These are phyloP conservation scores for Sherardia arvensis DNA, from an alignment of 257 asterid genomes.

Conservation along the genomic window DNA sequence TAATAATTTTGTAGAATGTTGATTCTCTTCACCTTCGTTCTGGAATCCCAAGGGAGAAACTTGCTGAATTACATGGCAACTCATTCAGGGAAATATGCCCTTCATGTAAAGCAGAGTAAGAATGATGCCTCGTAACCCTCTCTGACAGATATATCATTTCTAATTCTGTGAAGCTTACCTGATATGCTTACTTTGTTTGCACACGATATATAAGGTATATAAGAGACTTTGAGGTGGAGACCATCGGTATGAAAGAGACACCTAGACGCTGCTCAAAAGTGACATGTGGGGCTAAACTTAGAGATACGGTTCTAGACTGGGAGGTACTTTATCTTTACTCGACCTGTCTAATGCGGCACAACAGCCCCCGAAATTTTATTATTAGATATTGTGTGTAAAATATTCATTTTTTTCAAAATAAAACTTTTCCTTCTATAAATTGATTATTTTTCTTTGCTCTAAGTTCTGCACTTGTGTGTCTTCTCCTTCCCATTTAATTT, in stretches of 20 bases:
- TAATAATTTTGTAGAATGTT: constrained; percentile 40
- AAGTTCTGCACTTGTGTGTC: no score
- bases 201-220: constrained; percentile 38
- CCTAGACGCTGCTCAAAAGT: constrained; percentile 60
- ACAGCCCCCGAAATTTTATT: no score
- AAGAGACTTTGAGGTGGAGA: constrained; percentile 92
- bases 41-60: constrained; percentile 83
- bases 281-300: constrained; percentile 67
- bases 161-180: background rate
- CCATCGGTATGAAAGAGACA: constrained; percentile 87
- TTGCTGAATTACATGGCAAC: constrained; percentile 86
- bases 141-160: background rate
- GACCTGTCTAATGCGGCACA: no score
- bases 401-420: no score
- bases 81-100: constrained; percentile 84
- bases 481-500: no score
- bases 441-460: no score
- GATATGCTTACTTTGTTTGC: background rate
- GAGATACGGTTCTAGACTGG: constrained; percentile 98
- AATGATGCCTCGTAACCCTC: background rate
- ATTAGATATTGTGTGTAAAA: no score
- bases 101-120: constrained; percentile 87
- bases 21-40: constrained; percentile 97
- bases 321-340: constrained; percentile 48
- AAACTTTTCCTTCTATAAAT: no score